Conservation (phyloP, 179 eudicot species). For the Actinidia chinensis region DNA sequence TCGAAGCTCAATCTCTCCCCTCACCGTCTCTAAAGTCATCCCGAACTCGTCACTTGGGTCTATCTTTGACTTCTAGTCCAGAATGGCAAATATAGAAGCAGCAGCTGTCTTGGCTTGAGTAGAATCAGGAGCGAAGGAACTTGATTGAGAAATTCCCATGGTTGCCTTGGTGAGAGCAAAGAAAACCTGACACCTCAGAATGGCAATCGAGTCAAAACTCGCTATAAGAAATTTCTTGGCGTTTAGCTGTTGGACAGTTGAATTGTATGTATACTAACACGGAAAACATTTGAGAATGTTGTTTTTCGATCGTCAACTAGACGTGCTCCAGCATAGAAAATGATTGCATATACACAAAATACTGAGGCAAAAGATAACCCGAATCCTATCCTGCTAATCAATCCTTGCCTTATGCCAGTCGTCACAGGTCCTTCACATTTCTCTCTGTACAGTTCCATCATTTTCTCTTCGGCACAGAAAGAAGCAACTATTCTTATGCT, state of each 20-base stretch:
- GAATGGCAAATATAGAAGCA: slow-evolving; percentile 60
- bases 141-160: slow-evolving; percentile 59
- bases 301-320: slow-evolving; percentile 35
- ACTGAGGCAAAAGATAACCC: slow-evolving; percentile 31
- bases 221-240: no score
- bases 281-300: slow-evolving; percentile 34
- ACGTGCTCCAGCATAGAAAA: slow-evolving; percentile 48
- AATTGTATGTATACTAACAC: no score
- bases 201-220: no score
- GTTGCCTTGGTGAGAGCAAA: slow-evolving; percentile 76
- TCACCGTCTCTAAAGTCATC: slow-evolving; percentile 41
- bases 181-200: no score
- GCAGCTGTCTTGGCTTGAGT: slow-evolving; percentile 59
- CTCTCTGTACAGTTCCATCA: slow-evolving; percentile 39
- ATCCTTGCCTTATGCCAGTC: slow-evolving; percentile 39
- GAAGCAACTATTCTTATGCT: slow-evolving; percentile 52
- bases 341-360: slow-evolving; percentile 32
- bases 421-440: slow-evolving; percentile 43
- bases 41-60: slow-evolving; percentile 72
- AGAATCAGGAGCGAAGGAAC: slow-evolving; percentile 59
- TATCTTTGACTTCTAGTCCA: slow-evolving; percentile 64
- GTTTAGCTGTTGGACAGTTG: no score
- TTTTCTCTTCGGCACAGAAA: slow-evolving; percentile 49
- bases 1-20: slow-evolving; percentile 58
- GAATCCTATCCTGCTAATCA: slow-evolving; percentile 39